Evolutionary conservation across 2,329 filamentous ascomycete genomes (phyloP).

Genomic region (Cladosporium sp.): DNA sequence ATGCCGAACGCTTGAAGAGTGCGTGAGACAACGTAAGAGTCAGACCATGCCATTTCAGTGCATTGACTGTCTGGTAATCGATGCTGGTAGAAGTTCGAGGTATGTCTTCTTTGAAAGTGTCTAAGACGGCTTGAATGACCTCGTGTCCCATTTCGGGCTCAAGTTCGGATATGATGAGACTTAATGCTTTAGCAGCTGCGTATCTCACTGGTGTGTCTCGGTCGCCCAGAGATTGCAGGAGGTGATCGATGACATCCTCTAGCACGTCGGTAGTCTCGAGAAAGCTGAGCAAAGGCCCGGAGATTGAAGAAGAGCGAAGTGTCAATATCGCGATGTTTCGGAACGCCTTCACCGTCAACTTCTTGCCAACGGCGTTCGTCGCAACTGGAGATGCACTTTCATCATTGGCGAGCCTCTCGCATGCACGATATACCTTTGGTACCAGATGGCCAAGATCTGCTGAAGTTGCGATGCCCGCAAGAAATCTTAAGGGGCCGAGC

Average conservation of each 20-base stretch:
- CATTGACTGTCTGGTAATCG: slow-evolving; percentile 72
- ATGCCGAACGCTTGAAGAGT: slow-evolving; percentile 78
- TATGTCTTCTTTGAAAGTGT: slow-evolving; percentile 60
- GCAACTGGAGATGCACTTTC: slow-evolving; percentile 54
- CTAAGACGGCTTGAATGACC: slow-evolving; percentile 81
- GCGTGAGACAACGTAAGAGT: slow-evolving; percentile 84
- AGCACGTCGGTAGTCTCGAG: slow-evolving; percentile 43
- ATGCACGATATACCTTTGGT: slow-evolving; percentile 60
- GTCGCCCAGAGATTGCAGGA: slow-evolving; percentile 75
- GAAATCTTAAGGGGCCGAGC: slow-evolving; percentile 74
- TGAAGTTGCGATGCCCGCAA: slow-evolving; percentile 69
- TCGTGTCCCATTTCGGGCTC: slow-evolving; percentile 77
- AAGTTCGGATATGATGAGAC: slow-evolving; percentile 77
- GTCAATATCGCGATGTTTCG: slow-evolving; percentile 67
- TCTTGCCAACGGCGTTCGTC: slow-evolving; percentile 74
- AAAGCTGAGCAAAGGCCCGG: slow-evolving; percentile 25
- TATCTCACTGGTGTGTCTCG: slow-evolving; percentile 88
- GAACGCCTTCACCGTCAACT: slow-evolving; percentile 79
- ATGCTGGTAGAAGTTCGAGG: slow-evolving; percentile 42
- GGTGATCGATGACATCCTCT: slow-evolving; percentile 76
- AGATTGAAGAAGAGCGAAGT: slow-evolving; percentile 39
- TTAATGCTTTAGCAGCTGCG: slow-evolving; percentile 88
- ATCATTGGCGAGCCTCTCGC: slow-evolving; percentile 55
- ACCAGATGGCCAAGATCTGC: slow-evolving; percentile 68
- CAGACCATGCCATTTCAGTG: slow-evolving; percentile 86